Evolutionary conservation across 768 basidiomycete species (phyloP).

Genomic region (Mycena alexandri): DNA sequence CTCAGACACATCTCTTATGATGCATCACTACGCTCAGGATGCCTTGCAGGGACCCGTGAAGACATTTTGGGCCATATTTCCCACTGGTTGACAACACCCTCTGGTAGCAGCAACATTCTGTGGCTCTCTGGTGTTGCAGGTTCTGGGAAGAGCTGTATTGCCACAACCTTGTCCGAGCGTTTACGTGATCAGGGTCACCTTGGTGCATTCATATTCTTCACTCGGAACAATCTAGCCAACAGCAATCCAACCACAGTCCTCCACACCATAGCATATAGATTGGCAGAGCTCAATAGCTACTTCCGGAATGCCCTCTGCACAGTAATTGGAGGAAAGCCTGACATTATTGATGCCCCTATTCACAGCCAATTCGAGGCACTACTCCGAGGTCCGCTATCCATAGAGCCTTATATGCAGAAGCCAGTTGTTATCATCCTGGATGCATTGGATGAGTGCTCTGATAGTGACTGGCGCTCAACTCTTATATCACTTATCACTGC

Average conservation of each 20-base stretch:
- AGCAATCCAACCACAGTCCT: constrained; percentile 30
- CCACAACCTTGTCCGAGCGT: no score
- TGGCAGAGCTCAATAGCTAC: constrained; percentile 10
- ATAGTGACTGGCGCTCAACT: no score
- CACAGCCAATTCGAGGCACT: constrained; percentile 4
- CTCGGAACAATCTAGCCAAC: neutral
- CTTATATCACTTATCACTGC: constrained; percentile 30
- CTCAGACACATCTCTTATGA: neutral
- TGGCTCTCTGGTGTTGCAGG: constrained; percentile 42
- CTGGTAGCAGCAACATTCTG: constrained; percentile 28
- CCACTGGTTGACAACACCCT: constrained; percentile 29
- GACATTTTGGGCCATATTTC: constrained; percentile 24
- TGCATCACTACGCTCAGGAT: constrained; percentile 4
- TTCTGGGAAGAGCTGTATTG: no score
- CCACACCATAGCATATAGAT: constrained; percentile 27
- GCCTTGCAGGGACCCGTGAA: constrained; percentile 31
- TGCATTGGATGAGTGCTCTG: constrained; percentile 42
- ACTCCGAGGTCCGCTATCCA: neutral
- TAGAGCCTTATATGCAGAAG: neutral
- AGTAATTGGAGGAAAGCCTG: neutral
- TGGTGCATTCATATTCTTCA: no score
- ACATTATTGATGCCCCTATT: constrained; percentile 6
- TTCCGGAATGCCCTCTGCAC: neutral
- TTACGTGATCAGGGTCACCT: no score
- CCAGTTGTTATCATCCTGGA: constrained; percentile 41